phyloP scores from a whole-genome alignment of 2,329 filamentous ascomycete genomes.

The Emericellopsis cladophorae region DNA sequence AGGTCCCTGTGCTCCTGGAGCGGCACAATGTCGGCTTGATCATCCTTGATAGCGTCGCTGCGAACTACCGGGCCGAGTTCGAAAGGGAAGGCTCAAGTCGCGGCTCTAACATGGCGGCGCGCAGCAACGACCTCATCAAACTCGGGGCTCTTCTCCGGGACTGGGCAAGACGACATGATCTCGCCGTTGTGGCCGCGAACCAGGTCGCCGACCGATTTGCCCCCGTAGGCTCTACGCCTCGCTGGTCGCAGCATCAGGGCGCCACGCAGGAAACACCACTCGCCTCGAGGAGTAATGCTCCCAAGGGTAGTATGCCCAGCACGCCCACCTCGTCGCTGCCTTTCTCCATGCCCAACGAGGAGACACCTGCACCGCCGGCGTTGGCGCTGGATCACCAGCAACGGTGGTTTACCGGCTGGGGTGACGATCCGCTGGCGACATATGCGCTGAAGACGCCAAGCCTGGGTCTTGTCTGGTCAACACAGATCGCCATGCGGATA shows the following conservation, averaged over 20 bases:
- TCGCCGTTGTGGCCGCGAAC: conserved; percentile 87
- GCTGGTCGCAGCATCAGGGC: background rate
- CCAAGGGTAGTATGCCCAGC: background rate
- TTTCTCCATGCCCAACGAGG: conserved; percentile 12
- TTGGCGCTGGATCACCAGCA: conserved; percentile 81
- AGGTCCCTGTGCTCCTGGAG: conserved; percentile 74
- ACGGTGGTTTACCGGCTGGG: conserved; percentile 92
- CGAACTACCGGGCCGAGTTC: conserved; percentile 91
- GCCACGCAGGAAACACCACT: conserved; percentile 34
- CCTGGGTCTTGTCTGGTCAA: conserved; percentile 80
- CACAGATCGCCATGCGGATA: conserved; percentile 73
- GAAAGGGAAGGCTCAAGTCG: conserved; percentile 37
- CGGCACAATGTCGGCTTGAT: conserved; percentile 70
- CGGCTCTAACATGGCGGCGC: conserved; percentile 54
- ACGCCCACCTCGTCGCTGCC: conserved; percentile 8
- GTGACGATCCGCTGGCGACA: conserved; percentile 45
- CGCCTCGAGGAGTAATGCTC: conserved; percentile 25
- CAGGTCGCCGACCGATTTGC: conserved; percentile 84
- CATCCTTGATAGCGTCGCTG: conserved; percentile 82
- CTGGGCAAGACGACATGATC: conserved; percentile 58
- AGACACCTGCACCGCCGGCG: conserved; percentile 28
- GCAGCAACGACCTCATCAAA: conserved; percentile 64
- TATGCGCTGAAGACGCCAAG: conserved; percentile 65
- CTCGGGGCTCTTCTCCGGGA: conserved; percentile 65
- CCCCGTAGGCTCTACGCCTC: conserved; percentile 4